Percentiles rank a stretch among this genome's conserved stretches.
Conservation (phyloP, 2,329 filamentous ascomycete genomes). For the Fusarium lyarnte region DNA sequence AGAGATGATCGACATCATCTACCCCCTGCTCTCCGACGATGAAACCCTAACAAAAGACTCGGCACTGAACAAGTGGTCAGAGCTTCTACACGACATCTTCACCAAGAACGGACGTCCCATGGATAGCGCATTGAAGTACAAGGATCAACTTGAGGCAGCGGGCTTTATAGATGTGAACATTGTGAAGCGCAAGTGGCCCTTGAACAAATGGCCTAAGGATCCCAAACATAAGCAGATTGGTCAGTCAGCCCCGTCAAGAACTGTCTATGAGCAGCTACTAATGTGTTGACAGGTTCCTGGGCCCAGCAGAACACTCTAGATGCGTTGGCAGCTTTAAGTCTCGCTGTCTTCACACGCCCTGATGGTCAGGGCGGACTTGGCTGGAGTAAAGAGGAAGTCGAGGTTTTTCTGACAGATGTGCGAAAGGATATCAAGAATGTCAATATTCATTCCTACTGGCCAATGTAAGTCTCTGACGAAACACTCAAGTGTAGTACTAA, state of each 20-base stretch:
- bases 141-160: constrained; percentile 10
- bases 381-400: background rate
- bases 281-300: background rate
- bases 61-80: constrained; percentile 7
- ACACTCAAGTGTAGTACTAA: fast-evolving
- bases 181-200: constrained; percentile 18
- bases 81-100: background rate
- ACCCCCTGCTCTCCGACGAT: constrained; percentile 18
- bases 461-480: background rate
- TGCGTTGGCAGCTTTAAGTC: background rate
- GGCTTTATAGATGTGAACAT: constrained; percentile 7
- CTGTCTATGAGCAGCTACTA: background rate
- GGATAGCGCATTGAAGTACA: constrained; percentile 10
- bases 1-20: constrained; percentile 27
- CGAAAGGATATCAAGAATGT: background rate
- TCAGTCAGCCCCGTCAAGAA: fast-evolving
- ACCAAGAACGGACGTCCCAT: background rate
- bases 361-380: background rate
- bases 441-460: background rate
- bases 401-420: background rate
- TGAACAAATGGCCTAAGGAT: constrained; percentile 16
- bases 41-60: background rate
- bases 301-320: background rate
- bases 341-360: background rate
- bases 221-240: constrained; percentile 32